These are phyloP conservation scores for Exophiala sideris DNA, from an alignment of 2,329 filamentous ascomycete genomes.

Conservation along the genomic window DNA sequence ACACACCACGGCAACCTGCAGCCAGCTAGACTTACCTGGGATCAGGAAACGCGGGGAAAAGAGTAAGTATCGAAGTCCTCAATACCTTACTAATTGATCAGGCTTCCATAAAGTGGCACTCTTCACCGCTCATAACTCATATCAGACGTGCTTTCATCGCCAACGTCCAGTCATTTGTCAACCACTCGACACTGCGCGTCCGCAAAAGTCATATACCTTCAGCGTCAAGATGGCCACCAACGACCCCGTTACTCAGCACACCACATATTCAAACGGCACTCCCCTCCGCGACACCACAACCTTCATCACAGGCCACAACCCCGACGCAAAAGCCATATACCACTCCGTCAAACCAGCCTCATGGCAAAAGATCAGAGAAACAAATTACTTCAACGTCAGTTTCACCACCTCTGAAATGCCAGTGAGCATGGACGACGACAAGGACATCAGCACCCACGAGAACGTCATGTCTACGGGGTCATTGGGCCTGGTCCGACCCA, in stretches of 20 bases:
- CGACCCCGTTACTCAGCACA: background rate
- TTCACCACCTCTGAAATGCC: constrained; percentile 36
- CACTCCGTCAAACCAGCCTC: background rate
- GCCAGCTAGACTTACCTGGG: no score
- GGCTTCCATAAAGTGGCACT: no score
- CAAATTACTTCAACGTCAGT: constrained; percentile 1
- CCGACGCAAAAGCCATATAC: background rate
- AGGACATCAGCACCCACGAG: constrained; percentile 34
- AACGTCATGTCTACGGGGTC: constrained; percentile 23
- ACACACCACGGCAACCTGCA: no score
- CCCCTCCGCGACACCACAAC: constrained; percentile 4
- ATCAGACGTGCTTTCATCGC: no score
- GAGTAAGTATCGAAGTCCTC: background rate
- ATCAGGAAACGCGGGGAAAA: background rate
- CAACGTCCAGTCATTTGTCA: no score
- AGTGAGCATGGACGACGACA: constrained; percentile 32
- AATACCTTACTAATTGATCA: no score
- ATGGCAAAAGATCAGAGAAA: background rate
- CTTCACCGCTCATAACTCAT: no score
- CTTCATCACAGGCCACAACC: background rate
- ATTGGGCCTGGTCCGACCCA: constrained; percentile 35
- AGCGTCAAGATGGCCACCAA: background rate
- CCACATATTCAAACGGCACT: background rate
- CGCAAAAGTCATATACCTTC: background rate
- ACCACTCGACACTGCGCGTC: no score